Evolutionary conservation across 106 monocot genomes (phyloP).

Genomic region (Chionographis japonica): DNA sequence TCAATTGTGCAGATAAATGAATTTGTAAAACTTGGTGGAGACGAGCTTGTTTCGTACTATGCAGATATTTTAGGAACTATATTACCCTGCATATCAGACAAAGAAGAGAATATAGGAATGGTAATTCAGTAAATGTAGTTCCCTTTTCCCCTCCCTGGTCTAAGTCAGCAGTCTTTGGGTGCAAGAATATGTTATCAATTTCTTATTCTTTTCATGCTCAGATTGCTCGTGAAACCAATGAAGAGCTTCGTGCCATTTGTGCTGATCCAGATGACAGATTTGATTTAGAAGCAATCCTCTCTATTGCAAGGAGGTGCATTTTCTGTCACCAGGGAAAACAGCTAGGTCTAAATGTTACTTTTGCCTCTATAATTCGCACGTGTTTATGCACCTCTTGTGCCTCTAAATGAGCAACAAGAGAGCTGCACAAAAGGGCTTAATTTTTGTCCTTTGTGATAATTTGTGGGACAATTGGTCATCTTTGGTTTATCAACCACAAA

Average conservation of each 20-base stretch:
- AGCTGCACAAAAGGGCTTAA: background rate
- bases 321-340: conserved; percentile 13
- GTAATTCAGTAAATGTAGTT: conserved; percentile 29
- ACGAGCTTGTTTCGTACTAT: conserved; percentile 90
- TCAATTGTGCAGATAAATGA: conserved; percentile 75
- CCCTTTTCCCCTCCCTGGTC: background rate
- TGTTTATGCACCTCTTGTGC: conserved; percentile 10
- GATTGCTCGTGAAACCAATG: conserved; percentile 99
- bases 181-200: background rate
- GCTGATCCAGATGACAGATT: conserved; percentile 83
- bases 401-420: conserved; percentile 10
- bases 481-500: background rate
- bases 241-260: conserved; percentile 75
- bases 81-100: conserved; percentile 91
- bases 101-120: conserved; percentile 83
- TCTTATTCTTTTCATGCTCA: conserved; percentile 1
- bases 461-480: background rate
- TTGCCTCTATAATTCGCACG: conserved; percentile 11
- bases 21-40: conserved; percentile 92
- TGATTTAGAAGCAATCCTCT: conserved; percentile 72
- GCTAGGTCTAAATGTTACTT: conserved; percentile 37
- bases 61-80: conserved; percentile 91
- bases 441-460: background rate
- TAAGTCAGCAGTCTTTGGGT: background rate
- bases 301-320: conserved; percentile 79